Conservation (phyloP, 768 basidiomycete genomes). For the Agrocybe pediades region DNA sequence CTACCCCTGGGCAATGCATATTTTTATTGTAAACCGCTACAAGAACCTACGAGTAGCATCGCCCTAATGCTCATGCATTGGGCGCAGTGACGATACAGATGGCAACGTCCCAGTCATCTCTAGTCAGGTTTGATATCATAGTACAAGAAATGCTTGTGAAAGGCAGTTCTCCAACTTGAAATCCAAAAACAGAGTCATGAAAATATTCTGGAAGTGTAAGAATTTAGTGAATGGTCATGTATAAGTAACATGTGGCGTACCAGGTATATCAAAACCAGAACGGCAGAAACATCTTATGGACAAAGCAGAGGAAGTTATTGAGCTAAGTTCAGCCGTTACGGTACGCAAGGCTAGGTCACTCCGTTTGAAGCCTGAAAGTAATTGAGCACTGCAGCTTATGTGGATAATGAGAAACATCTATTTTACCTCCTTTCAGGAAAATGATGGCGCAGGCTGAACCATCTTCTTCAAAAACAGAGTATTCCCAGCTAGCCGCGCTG, state of each 20-base stretch:
- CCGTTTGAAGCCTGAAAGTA: constrained; percentile 7
- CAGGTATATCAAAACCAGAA: constrained; percentile 22
- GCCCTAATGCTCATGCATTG: not conserved
- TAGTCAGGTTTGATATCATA: constrained; percentile 41
- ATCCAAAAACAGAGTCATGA: constrained; percentile 28
- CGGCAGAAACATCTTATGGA: constrained; percentile 52
- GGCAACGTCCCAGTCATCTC: constrained; percentile 58
- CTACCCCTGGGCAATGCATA: no score
- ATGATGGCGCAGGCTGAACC: constrained; percentile 44
- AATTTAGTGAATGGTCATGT: not conserved
- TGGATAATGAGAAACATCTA: not conserved
- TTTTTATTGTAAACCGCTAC: no score
- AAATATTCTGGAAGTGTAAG: constrained; percentile 20
- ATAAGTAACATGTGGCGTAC: constrained; percentile 27
- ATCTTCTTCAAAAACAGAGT: constrained; percentile 44
- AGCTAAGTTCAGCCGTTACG: constrained; percentile 7
- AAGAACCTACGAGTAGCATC: no score
- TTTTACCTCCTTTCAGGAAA: constrained; percentile 41
- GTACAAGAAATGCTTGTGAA: constrained; percentile 55
- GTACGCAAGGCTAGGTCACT: constrained; percentile 2
- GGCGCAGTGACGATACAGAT: constrained; percentile 39
- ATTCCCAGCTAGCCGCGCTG: constrained; percentile 43
- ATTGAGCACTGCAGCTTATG: not conserved
- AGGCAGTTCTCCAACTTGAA: constrained; percentile 32
- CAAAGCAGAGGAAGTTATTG: constrained; percentile 22